A percentile compares a stretch with the other conserved stretches of the same genome.
phyloP scores from a whole-genome alignment of 495 filamentous ascomycete genomes.

The Lentithecium fluviatile region DNA sequence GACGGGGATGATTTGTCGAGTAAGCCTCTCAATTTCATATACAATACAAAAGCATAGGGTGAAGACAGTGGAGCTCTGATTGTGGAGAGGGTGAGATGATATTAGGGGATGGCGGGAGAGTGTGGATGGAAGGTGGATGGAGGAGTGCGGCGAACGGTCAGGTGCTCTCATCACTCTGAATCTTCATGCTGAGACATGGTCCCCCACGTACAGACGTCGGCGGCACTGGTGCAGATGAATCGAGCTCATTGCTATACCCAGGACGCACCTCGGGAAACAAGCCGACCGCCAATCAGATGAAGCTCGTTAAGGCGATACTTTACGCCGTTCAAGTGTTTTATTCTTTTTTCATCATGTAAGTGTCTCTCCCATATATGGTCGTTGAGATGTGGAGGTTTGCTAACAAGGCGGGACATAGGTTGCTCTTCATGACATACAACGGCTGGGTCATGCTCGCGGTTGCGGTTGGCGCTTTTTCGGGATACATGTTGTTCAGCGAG shows the following conservation, averaged over 20 bases:
- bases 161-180: background rate
- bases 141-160: no score
- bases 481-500: slow-evolving; percentile 73
- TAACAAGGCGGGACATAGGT: slow-evolving; percentile 56
- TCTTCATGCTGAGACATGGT: slow-evolving; percentile 18
- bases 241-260: slow-evolving; percentile 72
- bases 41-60: background rate
- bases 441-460: slow-evolving; percentile 95
- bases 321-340: slow-evolving; percentile 97
- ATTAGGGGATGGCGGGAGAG: no score
- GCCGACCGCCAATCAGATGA: slow-evolving; percentile 56
- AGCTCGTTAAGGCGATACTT: slow-evolving; percentile 72
- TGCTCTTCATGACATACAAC: slow-evolving; percentile 99
- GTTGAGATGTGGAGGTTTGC: background rate
- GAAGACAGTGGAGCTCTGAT: background rate
- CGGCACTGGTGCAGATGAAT: slow-evolving; percentile 42
- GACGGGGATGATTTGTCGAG: slow-evolving; percentile 29
- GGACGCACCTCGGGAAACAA: slow-evolving; percentile 53
- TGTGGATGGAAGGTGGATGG: no score
- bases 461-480: slow-evolving; percentile 81
- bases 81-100: background rate
- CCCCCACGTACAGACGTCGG: background rate
- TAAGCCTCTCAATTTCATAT: slow-evolving; percentile 16
- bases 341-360: slow-evolving; percentile 99
- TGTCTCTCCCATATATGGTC: slow-evolving; percentile 33